Base-by-base conservation (phyloP, 306 rosid species). In the Ochetophila trinervis region DNA sequence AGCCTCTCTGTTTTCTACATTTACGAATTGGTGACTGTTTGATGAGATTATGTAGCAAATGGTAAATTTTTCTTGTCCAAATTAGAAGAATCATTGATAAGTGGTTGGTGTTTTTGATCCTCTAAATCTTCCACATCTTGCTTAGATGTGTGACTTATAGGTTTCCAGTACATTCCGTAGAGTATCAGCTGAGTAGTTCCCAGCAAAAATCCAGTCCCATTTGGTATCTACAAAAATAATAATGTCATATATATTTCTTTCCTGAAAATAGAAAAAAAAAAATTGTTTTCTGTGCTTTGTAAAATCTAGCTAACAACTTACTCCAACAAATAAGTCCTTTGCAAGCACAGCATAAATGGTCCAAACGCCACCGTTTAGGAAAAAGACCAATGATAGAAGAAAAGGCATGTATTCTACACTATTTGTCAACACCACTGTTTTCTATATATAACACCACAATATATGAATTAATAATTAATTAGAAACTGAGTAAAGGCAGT, bases 351-450 rank as follows among this genome's bases (percentile, higher is more conserved):
- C 65, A 61, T 74, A 74, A 12, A 30, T n/a, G 21, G 79, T 67
- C 79, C 79, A 74, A 61, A 67, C 64, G 53, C 79, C 79, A 24
- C 79, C 79, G 21, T 74, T 74, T 12, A 74, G 21, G 63, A 74
- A 74, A 37, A 74, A 50, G 58, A 74, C 53, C n/a, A 74, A 62
- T 16, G 79, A 74, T 20, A 74, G 74, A 17, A 74, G 69, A 42
- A 74, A 74, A 34, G 79, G 79, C 79, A 74, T 74, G 69, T 74
- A 74, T 10, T 74, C 79, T 45, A 74, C 79, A 54, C 79, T 67
- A 68, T 74, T 74, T 35, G 71, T 53, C 48, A 40, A 36, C 35
- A 67, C 19, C 32, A 74, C 74, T 44, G 79, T 74, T 74, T 74
- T 74, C 79, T 74, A 58, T 45, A 66, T 36, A 52, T 7, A n/a